These are phyloP conservation scores for Aureobasidium lini DNA, from an alignment of 2,329 filamentous ascomycete genomes.

Conservation along the genomic window DNA sequence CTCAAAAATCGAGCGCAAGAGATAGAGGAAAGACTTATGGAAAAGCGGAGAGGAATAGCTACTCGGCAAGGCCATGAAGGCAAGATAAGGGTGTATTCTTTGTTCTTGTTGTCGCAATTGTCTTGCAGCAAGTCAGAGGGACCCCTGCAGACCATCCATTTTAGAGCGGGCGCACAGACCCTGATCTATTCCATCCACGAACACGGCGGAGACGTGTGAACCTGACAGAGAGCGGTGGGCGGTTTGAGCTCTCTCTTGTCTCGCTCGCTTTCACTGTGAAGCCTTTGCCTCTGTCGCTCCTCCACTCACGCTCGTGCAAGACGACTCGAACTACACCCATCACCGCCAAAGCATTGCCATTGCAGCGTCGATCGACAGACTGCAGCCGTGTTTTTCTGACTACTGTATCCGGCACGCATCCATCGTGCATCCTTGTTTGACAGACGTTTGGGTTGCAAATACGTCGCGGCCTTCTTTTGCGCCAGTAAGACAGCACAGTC, in stretches of 20 bases:
- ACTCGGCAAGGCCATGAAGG: neutral
- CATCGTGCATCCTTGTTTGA: constrained; percentile 2
- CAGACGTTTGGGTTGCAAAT: neutral
- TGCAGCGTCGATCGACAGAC: neutral
- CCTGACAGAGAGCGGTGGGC: constrained; percentile 6
- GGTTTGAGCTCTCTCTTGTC: neutral
- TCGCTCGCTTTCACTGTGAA: neutral
- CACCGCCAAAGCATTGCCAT: neutral
- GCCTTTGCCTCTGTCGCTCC: neutral
- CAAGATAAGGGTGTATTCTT: neutral
- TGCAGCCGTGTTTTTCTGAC: constrained; percentile 8
- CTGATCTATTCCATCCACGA: neutral
- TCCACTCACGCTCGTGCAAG: neutral
- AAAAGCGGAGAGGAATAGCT: neutral
- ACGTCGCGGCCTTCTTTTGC: neutral
- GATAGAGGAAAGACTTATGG: neutral
- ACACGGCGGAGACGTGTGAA: constrained; percentile 6
- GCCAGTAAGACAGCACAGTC: constrained; percentile 8
- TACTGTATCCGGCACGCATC: neutral
- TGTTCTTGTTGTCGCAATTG: constrained; percentile 8
- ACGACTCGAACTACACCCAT: neutral
- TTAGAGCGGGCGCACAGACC: constrained; percentile 3
- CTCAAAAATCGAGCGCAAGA: neutral
- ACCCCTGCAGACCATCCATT: constrained; percentile 6
- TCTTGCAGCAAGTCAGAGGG: constrained; percentile 7